Evolutionary conservation across 805 yeast genomes (phyloP).

Genomic region (Barnettozyma vustinii): DNA sequence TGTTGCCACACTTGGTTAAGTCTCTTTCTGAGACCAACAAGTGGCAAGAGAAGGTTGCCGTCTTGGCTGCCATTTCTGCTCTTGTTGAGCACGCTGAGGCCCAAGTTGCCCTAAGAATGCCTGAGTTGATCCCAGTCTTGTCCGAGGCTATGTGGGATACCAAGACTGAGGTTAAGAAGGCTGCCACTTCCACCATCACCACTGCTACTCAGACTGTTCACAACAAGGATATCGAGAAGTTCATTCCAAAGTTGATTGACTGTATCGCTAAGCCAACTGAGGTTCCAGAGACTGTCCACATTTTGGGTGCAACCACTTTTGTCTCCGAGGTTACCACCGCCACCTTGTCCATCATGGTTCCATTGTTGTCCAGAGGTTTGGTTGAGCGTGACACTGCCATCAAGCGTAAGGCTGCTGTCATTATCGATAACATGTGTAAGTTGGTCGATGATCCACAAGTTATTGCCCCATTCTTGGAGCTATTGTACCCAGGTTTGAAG

Average conservation of each 20-base stretch:
- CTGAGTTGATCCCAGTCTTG: constrained; percentile 95
- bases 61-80: constrained; percentile 77
- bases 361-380: constrained; percentile 97
- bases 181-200: constrained; percentile 93
- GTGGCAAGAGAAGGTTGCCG: constrained; percentile 97
- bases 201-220: constrained; percentile 96
- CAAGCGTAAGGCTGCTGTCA: constrained; percentile 99
- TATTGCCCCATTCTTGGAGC: constrained; percentile 97
- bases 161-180: constrained; percentile 94
- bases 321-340: constrained; percentile 99
- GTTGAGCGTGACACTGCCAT: constrained; percentile 99
- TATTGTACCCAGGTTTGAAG: constrained; percentile 94
- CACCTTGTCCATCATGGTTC: constrained; percentile 98
- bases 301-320: constrained; percentile 98
- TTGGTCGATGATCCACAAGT: constrained; percentile 99
- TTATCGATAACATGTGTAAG: constrained; percentile 99
- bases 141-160: constrained; percentile 99
- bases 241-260: constrained; percentile 94
- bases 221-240: constrained; percentile 99
- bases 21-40: constrained; percentile 71
- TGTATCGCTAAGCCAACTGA: constrained; percentile 96
- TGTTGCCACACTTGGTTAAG: constrained; percentile 74
- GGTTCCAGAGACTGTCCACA: constrained; percentile 98
- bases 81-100: constrained; percentile 92
- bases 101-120: constrained; percentile 98